Evolutionary conservation across 2,329 filamentous ascomycete species (phyloP), one percentile per base, ranked within the genome.

Genomic region (Arachnomyces sp.): DNA sequence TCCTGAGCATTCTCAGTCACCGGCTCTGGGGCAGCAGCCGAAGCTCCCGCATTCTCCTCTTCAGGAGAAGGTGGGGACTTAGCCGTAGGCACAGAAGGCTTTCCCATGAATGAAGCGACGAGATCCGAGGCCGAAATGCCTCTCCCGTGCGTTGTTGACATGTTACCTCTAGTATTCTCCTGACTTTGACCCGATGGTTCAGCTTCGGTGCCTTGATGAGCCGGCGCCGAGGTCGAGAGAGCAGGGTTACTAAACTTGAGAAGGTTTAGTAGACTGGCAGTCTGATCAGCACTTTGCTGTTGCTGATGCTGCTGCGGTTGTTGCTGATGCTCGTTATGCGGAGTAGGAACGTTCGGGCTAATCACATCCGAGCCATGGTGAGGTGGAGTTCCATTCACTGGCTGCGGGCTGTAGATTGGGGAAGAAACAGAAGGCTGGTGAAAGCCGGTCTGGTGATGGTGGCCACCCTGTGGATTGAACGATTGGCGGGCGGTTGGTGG

Each of bases 1-100:
- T 90, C 82, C 62, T 93, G 85, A 3, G 88, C 86, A 60, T 87
- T 82, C 34, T 78, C 73, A 63, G 68, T 64, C 73, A 75, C 30
- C 34, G 56, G 53, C 9, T 51, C 56, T 28, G 45, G 43, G 45
- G 55, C 44, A 50, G 50, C 45, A 40, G 45, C 41, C 15, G 52
- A 47, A 37, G 39, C 47, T 28, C 38, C 43, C 9, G 21, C 21
- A 9, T 25, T 25, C 21, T 32, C 9, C 21, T 32, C 21, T 25
- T 25, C 21, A 25, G 9, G 21, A 9, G 21, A 25, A 9, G 21
- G 5, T 25, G 21, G 21, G 9, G 21, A 25, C 21, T 25, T 25
- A 9, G 21, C 64, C 59, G 5, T 25, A 9, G 5, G 21, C 21
- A 25, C 21, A 18, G 49, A 43, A 37, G 68, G 62, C 49, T 70